phyloP scores from a whole-genome alignment of 805 yeast species.

The Candida dajiaensis region DNA sequence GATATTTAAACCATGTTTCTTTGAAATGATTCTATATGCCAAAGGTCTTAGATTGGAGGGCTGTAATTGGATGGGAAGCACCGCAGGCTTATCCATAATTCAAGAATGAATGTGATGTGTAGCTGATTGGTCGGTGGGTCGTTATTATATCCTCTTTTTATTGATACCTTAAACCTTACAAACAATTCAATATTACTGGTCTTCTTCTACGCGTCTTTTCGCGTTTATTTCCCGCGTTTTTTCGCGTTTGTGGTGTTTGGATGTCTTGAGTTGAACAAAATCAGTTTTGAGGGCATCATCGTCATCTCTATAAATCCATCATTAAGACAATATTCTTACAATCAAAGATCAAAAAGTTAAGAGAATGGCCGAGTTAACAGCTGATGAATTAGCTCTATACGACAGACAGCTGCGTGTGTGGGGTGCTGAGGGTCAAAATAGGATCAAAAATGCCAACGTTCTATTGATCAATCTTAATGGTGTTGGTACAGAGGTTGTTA shows the following conservation, averaged over 20 bases:
- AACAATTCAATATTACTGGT: no score
- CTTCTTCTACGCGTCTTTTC: neutral
- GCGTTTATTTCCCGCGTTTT: neutral
- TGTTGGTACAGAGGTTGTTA: conserved; percentile 74
- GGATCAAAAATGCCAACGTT: conserved; percentile 66
- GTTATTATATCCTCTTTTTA: no score
- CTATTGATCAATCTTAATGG: conserved; percentile 70
- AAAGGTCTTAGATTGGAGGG: conserved; percentile 85
- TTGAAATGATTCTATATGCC: conserved; percentile 84
- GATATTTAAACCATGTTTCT: conserved; percentile 86
- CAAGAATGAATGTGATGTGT: neutral
- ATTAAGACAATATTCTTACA: no score
- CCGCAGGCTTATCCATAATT: conserved; percentile 29
- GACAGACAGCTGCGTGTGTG: conserved; percentile 93
- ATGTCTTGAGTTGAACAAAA: neutral
- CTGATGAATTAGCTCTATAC: conserved; percentile 84
- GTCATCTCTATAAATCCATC: no score
- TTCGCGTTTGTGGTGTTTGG: neutral
- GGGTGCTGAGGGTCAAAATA: conserved; percentile 90
- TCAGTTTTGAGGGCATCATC: no score
- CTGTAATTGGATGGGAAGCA: conserved; percentile 69
- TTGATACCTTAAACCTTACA: no score
- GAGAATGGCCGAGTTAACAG: conserved; percentile 20
- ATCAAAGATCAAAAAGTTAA: no score
- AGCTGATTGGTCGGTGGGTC: no score